These are phyloP conservation scores for Fagopyrum tataricum DNA, from an alignment of 148 eudicot species.

Conservation along the genomic window DNA sequence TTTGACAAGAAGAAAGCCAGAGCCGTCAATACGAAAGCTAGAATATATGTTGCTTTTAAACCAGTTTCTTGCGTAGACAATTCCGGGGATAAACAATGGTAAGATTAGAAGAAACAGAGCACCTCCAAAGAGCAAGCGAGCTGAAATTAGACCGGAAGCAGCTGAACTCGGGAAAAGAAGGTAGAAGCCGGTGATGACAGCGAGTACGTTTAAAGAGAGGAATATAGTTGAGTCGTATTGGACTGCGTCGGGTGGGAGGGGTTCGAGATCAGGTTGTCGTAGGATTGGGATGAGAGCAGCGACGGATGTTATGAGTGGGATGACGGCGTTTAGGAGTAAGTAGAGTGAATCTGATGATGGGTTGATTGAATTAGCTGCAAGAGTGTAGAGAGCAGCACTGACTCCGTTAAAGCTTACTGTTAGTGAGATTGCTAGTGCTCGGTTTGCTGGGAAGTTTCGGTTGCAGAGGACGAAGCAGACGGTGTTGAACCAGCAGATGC, in stretches of 20 bases:
- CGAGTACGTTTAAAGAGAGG: conserved; percentile 48
- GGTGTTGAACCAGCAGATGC: conserved; percentile 96
- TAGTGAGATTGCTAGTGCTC: conserved; percentile 67
- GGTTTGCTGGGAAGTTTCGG: conserved; percentile 52
- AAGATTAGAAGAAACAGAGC: conserved; percentile 55
- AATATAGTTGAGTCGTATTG: conserved; percentile 53
- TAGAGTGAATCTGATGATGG: conserved; percentile 47
- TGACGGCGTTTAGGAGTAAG: conserved; percentile 62
- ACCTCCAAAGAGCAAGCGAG: conserved; percentile 50
- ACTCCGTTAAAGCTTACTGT: conserved; percentile 85
- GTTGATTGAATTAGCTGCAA: conserved; percentile 57
- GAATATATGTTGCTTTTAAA: conserved; percentile 33
- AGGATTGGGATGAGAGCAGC: conserved; percentile 54
- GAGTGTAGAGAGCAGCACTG: conserved; percentile 76
- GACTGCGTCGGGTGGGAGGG: conserved; percentile 38
- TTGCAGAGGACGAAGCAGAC: conserved; percentile 84
- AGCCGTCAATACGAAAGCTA: conserved; percentile 34
- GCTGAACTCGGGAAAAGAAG: conserved; percentile 59
- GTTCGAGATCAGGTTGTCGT: conserved; percentile 45
- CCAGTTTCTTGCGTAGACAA: conserved; percentile 64
- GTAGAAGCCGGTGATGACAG: conserved; percentile 71
- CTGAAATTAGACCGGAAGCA: conserved; percentile 16
- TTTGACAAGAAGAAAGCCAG: conserved; percentile 55
- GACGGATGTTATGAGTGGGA: conserved; percentile 54
- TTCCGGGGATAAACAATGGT: conserved; percentile 58